These are phyloP conservation scores for Liriodendron chinense DNA, from an alignment of 164 flowering plant species.

Conservation along the genomic window DNA sequence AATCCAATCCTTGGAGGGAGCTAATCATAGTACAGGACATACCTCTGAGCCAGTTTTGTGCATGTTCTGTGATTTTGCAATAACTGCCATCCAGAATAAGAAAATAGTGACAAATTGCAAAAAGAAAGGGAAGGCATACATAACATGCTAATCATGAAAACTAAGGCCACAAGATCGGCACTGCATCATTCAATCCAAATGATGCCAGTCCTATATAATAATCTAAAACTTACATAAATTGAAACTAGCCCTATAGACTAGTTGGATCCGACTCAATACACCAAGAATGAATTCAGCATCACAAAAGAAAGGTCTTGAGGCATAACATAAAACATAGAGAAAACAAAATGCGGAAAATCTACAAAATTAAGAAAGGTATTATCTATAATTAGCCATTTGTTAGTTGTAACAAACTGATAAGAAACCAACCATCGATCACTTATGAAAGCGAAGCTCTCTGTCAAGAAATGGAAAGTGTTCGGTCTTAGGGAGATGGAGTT, in stretches of 20 bases:
- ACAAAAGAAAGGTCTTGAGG: neutral
- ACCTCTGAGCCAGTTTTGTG: neutral
- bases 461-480: no score
- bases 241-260: neutral
- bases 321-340: no score
- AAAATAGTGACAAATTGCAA: neutral
- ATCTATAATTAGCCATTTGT: no score
- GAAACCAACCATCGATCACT: no score
- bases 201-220: neutral
- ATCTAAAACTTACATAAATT: neutral
- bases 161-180: neutral
- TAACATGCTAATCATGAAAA: neutral
- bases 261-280: neutral
- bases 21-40: neutral
- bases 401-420: no score
- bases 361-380: no score
- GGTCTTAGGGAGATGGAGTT: no score
- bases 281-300: neutral
- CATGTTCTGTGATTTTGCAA: neutral
- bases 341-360: no score
- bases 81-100: slow-evolving; percentile 7
- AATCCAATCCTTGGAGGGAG: neutral
- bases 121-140: neutral
- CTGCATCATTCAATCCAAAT: neutral
- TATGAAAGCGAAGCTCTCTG: no score